A percentile compares a stretch with the other conserved stretches of the same genome.
Conservation (phyloP, 306 rosid species). For the Cucurbita maxima region DNA sequence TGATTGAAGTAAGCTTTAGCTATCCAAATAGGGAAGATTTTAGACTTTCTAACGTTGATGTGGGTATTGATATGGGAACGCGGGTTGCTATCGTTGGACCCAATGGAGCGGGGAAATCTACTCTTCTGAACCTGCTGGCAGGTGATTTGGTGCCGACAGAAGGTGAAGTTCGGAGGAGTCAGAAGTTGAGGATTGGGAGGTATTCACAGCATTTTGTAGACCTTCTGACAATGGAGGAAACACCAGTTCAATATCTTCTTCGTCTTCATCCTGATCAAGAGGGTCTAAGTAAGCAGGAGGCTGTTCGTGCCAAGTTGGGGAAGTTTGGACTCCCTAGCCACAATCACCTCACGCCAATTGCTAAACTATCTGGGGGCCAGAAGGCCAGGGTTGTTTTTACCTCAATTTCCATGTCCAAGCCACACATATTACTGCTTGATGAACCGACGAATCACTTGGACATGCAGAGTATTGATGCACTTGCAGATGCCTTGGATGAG, state of each 20-base stretch:
- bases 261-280: constrained; percentile 62
- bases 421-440: constrained; percentile 65
- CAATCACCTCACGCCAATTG: constrained; percentile 64
- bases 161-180: constrained; percentile 61
- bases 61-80: constrained; percentile 53
- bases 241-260: constrained; percentile 14
- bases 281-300: constrained; percentile 70
- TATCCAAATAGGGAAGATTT: constrained; percentile 51
- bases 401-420: constrained; percentile 70
- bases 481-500: constrained; percentile 55
- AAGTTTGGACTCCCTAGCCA: constrained; percentile 60
- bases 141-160: constrained; percentile 51
- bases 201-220: constrained; percentile 57
- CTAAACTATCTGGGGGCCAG: constrained; percentile 58
- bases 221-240: constrained; percentile 54
- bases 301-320: constrained; percentile 51
- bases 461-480: constrained; percentile 75
- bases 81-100: constrained; percentile 63
- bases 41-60: constrained; percentile 39
- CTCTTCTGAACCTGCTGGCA: constrained; percentile 46
- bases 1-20: constrained; percentile 57
- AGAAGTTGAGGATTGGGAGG: constrained; percentile 57
- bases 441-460: constrained; percentile 75
- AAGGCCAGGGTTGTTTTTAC: constrained; percentile 66
- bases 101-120: constrained; percentile 55